phyloP scores from a whole-genome alignment of 257 asterid species.

The Dorcoceras hygrometricum region DNA sequence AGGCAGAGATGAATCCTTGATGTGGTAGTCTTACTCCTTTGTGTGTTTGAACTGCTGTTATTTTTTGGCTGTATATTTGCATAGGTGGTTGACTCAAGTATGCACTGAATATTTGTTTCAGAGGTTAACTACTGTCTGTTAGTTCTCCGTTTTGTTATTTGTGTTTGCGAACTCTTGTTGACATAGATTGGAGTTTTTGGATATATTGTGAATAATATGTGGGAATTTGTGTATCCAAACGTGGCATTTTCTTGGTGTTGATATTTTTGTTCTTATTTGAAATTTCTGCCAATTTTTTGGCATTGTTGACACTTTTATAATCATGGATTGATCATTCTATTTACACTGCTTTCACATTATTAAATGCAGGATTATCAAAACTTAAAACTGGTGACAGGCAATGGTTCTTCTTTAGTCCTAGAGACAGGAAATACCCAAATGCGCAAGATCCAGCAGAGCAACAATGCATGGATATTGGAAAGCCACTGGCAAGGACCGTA shows the following conservation, averaged over 20 bases:
- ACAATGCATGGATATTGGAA: constrained; percentile 91
- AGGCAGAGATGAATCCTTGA: background rate
- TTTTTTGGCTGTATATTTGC: background rate
- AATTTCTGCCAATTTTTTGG: background rate
- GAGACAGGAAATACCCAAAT: constrained; percentile 86
- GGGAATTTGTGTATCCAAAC: background rate
- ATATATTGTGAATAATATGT: background rate
- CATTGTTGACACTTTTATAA: background rate
- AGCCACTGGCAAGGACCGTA: constrained; percentile 93
- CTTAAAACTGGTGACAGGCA: constrained; percentile 84
- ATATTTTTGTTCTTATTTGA: background rate
- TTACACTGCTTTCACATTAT: constrained; percentile 21
- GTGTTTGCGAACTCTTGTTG: background rate
- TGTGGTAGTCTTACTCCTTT: background rate
- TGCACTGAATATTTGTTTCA: background rate
- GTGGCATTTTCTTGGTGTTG: background rate
- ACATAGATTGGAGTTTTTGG: background rate
- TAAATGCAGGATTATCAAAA: constrained; percentile 68
- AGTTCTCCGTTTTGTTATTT: background rate
- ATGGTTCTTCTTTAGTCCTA: constrained; percentile 92
- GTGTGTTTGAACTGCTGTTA: background rate
- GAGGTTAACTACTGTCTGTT: background rate
- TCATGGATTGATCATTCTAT: constrained; percentile 1
- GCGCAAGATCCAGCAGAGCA: constrained; percentile 81
- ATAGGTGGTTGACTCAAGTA: background rate